Conservation (phyloP, 164 flowering plant genomes). For the Vitis rotundifolia region DNA sequence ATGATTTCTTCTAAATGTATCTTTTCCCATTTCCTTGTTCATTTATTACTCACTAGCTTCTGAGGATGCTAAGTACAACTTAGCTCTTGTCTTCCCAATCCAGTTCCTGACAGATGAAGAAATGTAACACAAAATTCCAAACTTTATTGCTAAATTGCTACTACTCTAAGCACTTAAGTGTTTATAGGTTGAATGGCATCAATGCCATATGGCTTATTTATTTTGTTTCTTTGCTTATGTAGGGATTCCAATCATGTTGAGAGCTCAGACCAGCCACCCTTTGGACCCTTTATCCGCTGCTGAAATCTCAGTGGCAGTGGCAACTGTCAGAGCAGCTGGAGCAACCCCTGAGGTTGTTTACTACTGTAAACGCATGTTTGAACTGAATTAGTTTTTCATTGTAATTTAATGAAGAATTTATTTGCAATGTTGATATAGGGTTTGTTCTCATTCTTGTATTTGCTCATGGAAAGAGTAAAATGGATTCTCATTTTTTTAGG, state of each 20-base stretch:
- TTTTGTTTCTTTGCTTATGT: constrained; percentile 12
- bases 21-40: no score
- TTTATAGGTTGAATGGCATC: neutral
- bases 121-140: neutral
- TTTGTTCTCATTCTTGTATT: neutral
- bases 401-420: neutral
- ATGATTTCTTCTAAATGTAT: no score
- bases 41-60: no score
- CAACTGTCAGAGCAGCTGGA: constrained; percentile 95
- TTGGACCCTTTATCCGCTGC: constrained; percentile 91
- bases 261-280: constrained; percentile 83
- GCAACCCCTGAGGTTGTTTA: constrained; percentile 84
- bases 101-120: neutral
- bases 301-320: constrained; percentile 90
- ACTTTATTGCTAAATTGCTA: neutral
- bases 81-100: neutral
- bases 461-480: neutral
- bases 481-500: constrained; percentile 38
- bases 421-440: neutral
- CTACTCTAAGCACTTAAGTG: neutral
- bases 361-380: neutral
- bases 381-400: neutral
- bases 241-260: constrained; percentile 58
- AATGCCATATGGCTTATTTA: neutral
- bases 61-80: neutral